Evolutionary conservation across 139 green algal genomes (phyloP), one percentile per base, ranked within the genome.

Genomic region (Auxenochlorella pyrenoidosa): DNA sequence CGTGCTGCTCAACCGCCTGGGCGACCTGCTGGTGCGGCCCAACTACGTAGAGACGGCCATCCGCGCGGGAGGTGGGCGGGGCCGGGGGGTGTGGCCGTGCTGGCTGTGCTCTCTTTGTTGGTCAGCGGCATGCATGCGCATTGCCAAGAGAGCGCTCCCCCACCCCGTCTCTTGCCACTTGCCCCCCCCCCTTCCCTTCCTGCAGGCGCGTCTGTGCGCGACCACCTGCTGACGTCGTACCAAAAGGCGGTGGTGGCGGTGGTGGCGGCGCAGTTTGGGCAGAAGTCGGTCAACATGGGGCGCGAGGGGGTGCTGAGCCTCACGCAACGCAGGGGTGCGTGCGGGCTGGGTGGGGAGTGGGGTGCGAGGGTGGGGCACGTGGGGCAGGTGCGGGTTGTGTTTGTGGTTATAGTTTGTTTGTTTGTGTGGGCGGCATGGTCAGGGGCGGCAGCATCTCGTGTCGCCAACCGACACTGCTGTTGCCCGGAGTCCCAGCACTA

Each of bases 1-100:
- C 5, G 89, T 92, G 58, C 86, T 94, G 58, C 71, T 94, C 75
- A 94, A 93, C 88, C 71, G 41, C 28, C 47, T 78, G n/a, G 91
- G 91, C 0, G 90, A 94, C 78, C 58, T 94, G 51, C 60, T 92
- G 28, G 91, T 68, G 72, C 84, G 91, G 47, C 91, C 91, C 5
- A 81, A 72, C 41, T 92, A 90, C 73, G 68, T 91, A 40, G 91
- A 94, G 80, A 73, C 59, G 32, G 34, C 43, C 36, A 88, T 88
- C 15, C 38, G 73, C 15, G 16, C 18, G 54, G 21, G 51, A 38
- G 22, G 72, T 82, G 54, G 54, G 58, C n/a, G 71, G 83, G 32
- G 71, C 51, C 41, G 24, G n/a, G 51, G n/a, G 51, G 21, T 22
- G 6, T 13, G 36, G 71, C 18, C 5, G 19, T 15, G 71, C 28